Percentiles rank a stretch among this genome's conserved stretches.
Conservation (phyloP, 768 basidiomycete species). For the Steccherinum ochraceum region DNA sequence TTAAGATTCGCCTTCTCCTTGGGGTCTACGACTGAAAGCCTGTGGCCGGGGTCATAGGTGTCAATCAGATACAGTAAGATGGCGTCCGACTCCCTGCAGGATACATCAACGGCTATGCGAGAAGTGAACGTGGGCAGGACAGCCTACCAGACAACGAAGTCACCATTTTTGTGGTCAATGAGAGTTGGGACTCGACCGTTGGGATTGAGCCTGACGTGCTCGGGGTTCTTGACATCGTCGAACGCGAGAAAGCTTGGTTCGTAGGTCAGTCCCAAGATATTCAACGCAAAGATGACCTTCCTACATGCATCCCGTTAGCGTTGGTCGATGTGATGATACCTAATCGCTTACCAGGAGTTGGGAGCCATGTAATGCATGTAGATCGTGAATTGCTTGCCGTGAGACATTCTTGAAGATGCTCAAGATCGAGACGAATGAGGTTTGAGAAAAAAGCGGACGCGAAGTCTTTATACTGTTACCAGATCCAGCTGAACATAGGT, state of each 20-base stretch:
- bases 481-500: no score
- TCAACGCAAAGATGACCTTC: constrained; percentile 12
- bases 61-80: constrained; percentile 34
- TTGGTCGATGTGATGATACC: no score
- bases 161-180: constrained; percentile 18
- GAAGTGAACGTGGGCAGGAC: background rate
- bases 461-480: no score
- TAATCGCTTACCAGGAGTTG: no score
- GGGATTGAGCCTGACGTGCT: constrained; percentile 17
- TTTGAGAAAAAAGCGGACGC: no score
- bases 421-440: no score
- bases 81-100: constrained; percentile 27
- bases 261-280: constrained; percentile 12
- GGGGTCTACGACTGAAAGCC: constrained; percentile 10
- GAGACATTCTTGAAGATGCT: no score
- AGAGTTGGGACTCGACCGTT: constrained; percentile 27
- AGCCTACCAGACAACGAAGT: constrained; percentile 19
- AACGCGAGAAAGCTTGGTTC: constrained; percentile 12
- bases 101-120: background rate
- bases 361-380: no score
- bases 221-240: constrained; percentile 9
- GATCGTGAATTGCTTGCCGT: no score
- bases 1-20: constrained; percentile 11
- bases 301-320: no score
- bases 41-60: constrained; percentile 33